These are phyloP conservation scores for Camellia sinensis DNA, from an alignment of 148 eudicot genomes.

Conservation along the genomic window DNA sequence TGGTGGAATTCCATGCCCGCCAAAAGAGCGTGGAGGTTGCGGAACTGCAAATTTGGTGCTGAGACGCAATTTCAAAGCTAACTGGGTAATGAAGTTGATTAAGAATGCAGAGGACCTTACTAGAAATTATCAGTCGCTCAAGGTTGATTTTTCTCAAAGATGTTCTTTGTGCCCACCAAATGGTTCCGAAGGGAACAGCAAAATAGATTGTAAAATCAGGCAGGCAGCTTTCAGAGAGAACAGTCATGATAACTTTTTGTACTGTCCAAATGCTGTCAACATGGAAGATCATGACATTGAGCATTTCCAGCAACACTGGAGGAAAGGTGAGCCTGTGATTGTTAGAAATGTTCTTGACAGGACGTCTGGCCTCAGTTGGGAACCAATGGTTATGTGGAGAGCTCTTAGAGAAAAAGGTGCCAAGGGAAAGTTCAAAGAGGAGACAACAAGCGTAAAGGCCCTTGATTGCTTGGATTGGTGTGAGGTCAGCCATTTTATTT, in stretches of 20 bases:
- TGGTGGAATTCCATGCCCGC: conserved; percentile 73
- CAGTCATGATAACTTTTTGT: conserved; percentile 56
- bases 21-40: conserved; percentile 67
- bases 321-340: conserved; percentile 79
- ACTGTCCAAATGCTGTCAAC: conserved; percentile 56
- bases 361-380: conserved; percentile 87
- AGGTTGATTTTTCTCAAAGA: conserved; percentile 28
- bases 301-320: conserved; percentile 95
- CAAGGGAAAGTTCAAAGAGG: conserved; percentile 39
- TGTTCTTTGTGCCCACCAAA: conserved; percentile 36
- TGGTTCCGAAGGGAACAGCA: conserved; percentile 4
- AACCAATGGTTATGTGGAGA: conserved; percentile 92
- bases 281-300: conserved; percentile 39
- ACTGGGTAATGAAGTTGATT: conserved; percentile 52
- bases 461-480: conserved; percentile 95
- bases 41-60: conserved; percentile 45
- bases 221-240: conserved; percentile 60
- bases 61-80: conserved; percentile 55
- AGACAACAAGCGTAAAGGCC: conserved; percentile 53
- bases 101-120: conserved; percentile 42
- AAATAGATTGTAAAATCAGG: conserved; percentile 28
- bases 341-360: conserved; percentile 63
- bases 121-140: conserved; percentile 26
- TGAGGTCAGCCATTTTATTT: conserved; percentile 47
- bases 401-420: conserved; percentile 49